Evolutionary conservation across 2,329 filamentous ascomycete species (phyloP).

Genomic region (Botrytis aclada): DNA sequence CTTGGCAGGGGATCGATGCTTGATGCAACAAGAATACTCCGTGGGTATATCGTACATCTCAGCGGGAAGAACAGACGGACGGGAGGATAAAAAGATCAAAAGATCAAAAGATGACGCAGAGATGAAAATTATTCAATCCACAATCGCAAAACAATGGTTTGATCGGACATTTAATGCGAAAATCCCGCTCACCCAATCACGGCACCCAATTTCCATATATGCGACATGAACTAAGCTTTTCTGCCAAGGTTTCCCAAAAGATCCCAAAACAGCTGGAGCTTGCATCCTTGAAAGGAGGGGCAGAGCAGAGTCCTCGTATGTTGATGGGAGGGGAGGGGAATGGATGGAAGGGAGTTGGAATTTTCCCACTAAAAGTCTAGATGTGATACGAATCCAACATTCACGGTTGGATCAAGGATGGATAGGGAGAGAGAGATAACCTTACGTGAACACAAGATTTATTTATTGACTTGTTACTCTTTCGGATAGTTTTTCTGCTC

Average conservation of each 20-base stretch:
- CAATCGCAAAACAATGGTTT: neutral
- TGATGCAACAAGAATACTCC: neutral
- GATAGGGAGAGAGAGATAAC: neutral
- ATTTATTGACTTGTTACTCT: neutral
- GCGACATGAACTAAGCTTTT: conserved; percentile 1
- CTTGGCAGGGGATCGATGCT: conserved; percentile 16
- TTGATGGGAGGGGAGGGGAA: neutral
- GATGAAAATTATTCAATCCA: neutral
- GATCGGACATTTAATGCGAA: neutral
- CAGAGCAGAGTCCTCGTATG: neutral
- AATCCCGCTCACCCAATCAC: neutral
- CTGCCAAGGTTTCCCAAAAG: neutral
- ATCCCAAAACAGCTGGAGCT: neutral
- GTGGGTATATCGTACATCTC: too few species aligned
- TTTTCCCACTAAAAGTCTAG: neutral
- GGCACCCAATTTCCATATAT: neutral
- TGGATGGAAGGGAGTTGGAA: neutral
- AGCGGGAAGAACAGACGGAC: neutral
- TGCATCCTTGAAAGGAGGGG: neutral
- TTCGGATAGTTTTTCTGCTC: neutral
- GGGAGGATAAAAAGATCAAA: neutral
- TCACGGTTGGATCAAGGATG: neutral
- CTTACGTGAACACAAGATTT: neutral
- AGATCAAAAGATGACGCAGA: conserved; percentile 10
- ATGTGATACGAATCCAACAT: neutral